Evolutionary conservation across 1,139 yeast species (phyloP).

Genomic region (Zygoascus sp.): DNA sequence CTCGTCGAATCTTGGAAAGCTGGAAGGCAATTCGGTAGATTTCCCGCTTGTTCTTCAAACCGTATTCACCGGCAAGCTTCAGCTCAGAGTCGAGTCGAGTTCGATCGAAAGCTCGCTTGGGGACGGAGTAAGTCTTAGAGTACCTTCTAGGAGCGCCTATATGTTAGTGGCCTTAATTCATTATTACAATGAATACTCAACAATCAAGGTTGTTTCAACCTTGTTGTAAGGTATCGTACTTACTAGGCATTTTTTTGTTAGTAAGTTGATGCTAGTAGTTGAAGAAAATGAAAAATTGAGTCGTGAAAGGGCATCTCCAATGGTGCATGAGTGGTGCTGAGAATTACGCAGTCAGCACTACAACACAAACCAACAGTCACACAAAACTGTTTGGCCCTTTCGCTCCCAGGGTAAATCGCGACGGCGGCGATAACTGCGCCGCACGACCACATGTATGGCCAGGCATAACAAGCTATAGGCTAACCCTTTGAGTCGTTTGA

Average conservation of each 20-base stretch:
- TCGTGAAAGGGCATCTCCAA: neutral
- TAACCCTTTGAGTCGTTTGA: no score
- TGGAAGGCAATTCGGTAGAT: conserved; percentile 98
- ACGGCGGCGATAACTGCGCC: neutral
- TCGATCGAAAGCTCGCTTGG: conserved; percentile 98
- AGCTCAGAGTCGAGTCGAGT: conserved; percentile 99
- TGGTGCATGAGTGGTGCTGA: neutral
- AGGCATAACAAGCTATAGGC: no score
- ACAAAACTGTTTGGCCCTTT: no score
- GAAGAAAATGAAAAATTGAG: conserved; percentile 12
- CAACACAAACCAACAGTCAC: conserved; percentile 5
- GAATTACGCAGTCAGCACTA: neutral
- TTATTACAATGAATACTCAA: conserved; percentile 8
- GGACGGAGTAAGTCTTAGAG: conserved; percentile 99
- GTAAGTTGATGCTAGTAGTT: conserved; percentile 6
- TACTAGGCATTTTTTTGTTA: conserved; percentile 10
- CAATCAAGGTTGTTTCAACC: conserved; percentile 1
- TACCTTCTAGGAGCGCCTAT: conserved; percentile 76
- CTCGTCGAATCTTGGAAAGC: conserved; percentile 99
- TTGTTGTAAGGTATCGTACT: conserved; percentile 5
- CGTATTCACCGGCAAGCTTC: conserved; percentile 99
- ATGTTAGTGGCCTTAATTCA: conserved; percentile 14
- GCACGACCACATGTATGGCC: neutral
- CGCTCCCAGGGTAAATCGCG: neutral
- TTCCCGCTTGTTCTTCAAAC: conserved; percentile 99